Evolutionary conservation across 495 filamentous ascomycete species (phyloP).

Genomic region (Penicillium crystallinum): DNA sequence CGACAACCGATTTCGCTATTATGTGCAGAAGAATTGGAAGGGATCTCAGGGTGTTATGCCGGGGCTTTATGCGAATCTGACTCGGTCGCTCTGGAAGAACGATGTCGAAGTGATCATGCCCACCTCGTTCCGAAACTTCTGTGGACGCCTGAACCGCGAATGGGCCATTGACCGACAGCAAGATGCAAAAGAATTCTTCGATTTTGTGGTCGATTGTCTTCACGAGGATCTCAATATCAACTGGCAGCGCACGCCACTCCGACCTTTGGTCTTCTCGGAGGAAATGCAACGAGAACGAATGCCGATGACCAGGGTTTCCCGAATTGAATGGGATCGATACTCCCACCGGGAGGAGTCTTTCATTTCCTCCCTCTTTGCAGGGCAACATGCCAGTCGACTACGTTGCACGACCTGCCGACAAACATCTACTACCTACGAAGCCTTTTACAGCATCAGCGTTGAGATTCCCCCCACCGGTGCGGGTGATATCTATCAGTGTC

Average conservation of each 20-base stretch:
- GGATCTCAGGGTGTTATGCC: conserved; percentile 73
- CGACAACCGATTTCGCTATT: conserved; percentile 50
- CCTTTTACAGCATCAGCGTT: conserved; percentile 63
- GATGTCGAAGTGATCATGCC: conserved; percentile 58
- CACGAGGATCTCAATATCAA: conserved; percentile 72
- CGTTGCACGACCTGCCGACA: conserved; percentile 58
- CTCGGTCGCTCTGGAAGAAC: conserved; percentile 68
- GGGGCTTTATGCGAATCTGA: conserved; percentile 66
- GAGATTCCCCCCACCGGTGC: conserved; percentile 54
- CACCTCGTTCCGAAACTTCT: conserved; percentile 51
- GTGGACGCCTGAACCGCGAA: conserved; percentile 50
- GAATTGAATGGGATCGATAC: conserved; percentile 64
- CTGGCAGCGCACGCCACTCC: conserved; percentile 54
- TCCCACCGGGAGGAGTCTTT: conserved; percentile 62
- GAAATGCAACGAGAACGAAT: conserved; percentile 60
- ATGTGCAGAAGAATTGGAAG: conserved; percentile 60
- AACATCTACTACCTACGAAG: conserved; percentile 68
- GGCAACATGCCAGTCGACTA: conserved; percentile 62
- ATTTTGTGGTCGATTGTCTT: conserved; percentile 63
- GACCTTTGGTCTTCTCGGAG: conserved; percentile 54
- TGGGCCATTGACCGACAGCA: conserved; percentile 65
- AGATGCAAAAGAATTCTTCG: conserved; percentile 75
- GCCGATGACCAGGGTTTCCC: conserved; percentile 54
- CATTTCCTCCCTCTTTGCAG: conserved; percentile 64
- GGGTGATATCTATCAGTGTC: conserved; percentile 56